phyloP scores from a whole-genome alignment of 352 stramenopile species.

The Globisporangium cederbergense region DNA sequence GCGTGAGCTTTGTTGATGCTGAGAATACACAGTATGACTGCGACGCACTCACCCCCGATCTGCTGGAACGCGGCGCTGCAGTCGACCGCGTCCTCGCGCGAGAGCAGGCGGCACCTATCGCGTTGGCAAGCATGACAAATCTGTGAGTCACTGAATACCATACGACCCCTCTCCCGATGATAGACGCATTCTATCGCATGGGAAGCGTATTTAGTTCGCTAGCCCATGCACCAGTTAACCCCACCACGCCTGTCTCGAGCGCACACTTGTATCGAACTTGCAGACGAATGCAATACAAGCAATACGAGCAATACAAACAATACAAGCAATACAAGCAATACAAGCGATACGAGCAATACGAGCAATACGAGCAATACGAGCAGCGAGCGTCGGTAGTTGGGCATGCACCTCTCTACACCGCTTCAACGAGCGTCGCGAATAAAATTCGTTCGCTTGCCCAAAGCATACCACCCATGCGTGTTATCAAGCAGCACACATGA shows the following conservation, averaged over 20 bases:
- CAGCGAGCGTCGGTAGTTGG: too few relatives aligned
- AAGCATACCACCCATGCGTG: not conserved
- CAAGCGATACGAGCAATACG: too few relatives aligned
- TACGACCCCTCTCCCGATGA: not conserved
- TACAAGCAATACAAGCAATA: too few relatives aligned
- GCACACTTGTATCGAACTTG: constrained; percentile 8
- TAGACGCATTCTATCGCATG: not conserved
- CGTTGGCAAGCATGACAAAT: not conserved
- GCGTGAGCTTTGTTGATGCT: not conserved
- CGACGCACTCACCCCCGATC: constrained; percentile 12
- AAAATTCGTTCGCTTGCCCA: too few relatives aligned
- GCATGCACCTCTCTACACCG: not conserved
- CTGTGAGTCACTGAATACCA: not conserved
- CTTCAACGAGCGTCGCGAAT: not conserved
- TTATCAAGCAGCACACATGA: constrained; percentile 9
- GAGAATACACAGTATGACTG: too few relatives aligned
- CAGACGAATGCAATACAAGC: not conserved
- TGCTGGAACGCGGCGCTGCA: constrained; percentile 13
- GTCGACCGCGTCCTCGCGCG: constrained; percentile 4
- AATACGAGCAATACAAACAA: not conserved
- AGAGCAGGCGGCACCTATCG: constrained; percentile 17
- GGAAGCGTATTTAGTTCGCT: not conserved
- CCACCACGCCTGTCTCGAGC: not conserved
- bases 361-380: too few relatives aligned
- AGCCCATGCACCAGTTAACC: not conserved